phyloP scores from a whole-genome alignment of 441 rosid genomes.

The Populus hybrid region DNA sequence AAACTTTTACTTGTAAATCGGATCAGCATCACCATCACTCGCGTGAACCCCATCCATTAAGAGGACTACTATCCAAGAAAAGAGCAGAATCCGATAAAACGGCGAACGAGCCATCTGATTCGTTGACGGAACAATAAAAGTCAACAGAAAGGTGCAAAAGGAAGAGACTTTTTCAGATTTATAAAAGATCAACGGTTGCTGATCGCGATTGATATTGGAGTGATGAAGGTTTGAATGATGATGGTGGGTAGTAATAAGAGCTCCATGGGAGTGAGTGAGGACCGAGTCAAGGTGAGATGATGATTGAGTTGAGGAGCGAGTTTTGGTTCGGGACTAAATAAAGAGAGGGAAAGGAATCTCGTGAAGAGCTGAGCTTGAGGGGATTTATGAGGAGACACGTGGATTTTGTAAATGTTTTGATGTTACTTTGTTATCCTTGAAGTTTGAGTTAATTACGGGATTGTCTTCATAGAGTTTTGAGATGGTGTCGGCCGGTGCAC shows the following conservation, averaged over 20 bases:
- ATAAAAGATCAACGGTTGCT: slow-evolving; percentile 21
- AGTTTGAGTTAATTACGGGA: not conserved
- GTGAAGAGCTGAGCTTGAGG: slow-evolving; percentile 20
- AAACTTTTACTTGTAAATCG: slow-evolving; percentile 50
- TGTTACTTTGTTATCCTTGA: slow-evolving; percentile 11
- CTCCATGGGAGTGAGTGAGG: slow-evolving; percentile 14
- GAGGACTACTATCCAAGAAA: slow-evolving; percentile 20
- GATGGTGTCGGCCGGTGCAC: not conserved
- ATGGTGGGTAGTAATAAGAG: slow-evolving; percentile 7
- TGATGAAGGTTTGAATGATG: slow-evolving; percentile 9
- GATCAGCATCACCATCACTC: slow-evolving; percentile 78
- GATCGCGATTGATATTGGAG: not conserved
- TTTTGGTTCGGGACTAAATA: not conserved
- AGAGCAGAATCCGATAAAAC: slow-evolving; percentile 32
- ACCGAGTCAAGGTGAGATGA: slow-evolving; percentile 14
- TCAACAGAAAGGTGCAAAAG: not conserved
- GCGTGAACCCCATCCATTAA: slow-evolving; percentile 41
- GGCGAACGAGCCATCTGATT: slow-evolving; percentile 41
- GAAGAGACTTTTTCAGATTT: slow-evolving; percentile 11
- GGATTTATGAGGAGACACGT: slow-evolving; percentile 31
- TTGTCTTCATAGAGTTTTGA: not conserved
- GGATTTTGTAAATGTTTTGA: not conserved
- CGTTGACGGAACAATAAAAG: slow-evolving; percentile 5
- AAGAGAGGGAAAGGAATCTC: slow-evolving; percentile 20
- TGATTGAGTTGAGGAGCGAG: slow-evolving; percentile 4